Percentiles rank a stretch among this genome's conserved stretches.
phyloP scores from a whole-genome alignment of 257 asterid genomes.

The Solanum tacnaense region DNA sequence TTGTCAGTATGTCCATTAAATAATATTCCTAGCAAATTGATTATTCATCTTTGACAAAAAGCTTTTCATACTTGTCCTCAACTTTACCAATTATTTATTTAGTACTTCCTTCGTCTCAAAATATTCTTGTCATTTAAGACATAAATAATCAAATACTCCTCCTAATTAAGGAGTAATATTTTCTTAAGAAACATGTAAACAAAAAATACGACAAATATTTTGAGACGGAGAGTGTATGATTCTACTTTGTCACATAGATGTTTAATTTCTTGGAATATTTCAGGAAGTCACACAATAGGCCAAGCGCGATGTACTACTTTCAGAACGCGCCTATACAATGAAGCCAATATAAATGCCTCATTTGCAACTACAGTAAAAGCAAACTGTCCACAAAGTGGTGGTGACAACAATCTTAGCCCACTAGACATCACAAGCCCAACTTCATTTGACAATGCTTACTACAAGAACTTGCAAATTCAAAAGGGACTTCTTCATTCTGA shows the following conservation, averaged over 20 bases:
- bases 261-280: not conserved
- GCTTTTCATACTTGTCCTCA: not conserved
- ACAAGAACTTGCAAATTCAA: not conserved
- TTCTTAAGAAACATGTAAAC: not conserved
- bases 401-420: not conserved
- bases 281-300: not conserved
- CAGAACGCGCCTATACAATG: not conserved
- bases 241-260: not conserved
- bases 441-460: not conserved
- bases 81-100: not conserved
- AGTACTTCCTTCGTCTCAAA: too few relatives aligned
- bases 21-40: not conserved
- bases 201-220: not conserved
- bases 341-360: not conserved
- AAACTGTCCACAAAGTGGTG: not conserved
- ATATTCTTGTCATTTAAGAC: not conserved
- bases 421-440: not conserved
- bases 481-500: not conserved
- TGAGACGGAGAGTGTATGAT: not conserved
- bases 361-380: not conserved
- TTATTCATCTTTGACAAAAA: not conserved
- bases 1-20: not conserved
- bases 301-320: not conserved
- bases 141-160: not conserved
- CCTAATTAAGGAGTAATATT: not conserved